These are phyloP conservation scores for Cornus florida DNA, from an alignment of 148 eudicot genomes.

Conservation along the genomic window DNA sequence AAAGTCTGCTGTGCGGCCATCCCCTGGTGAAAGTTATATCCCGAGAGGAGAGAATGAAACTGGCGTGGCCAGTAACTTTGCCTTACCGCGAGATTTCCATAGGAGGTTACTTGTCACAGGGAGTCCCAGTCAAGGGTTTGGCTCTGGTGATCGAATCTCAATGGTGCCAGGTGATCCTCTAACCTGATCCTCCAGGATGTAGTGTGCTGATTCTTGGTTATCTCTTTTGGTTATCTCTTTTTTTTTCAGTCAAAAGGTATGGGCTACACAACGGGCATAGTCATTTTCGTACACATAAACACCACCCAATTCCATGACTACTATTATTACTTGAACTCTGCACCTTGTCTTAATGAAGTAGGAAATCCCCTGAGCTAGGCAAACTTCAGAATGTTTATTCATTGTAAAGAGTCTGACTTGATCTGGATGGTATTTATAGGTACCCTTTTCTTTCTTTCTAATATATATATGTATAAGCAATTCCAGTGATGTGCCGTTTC, in stretches of 20 bases:
- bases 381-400: not conserved
- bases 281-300: not conserved
- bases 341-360: no score
- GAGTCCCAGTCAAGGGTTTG: constrained; percentile 26
- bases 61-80: constrained; percentile 19
- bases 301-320: not conserved
- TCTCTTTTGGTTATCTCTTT: not conserved
- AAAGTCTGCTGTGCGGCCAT: constrained; percentile 32
- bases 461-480: no score
- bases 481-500: not conserved
- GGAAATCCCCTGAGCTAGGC: not conserved
- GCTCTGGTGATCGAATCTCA: constrained; percentile 26
- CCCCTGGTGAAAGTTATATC: constrained; percentile 25
- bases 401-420: not conserved
- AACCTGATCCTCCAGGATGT: not conserved
- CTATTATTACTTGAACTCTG: not conserved
- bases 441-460: not conserved
- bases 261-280: not conserved
- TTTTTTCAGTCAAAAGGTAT: not conserved
- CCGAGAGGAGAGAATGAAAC: constrained; percentile 35
- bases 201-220: not conserved
- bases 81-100: constrained; percentile 27
- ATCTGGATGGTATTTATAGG: not conserved
- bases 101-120: constrained; percentile 32
- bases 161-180: constrained; percentile 19